phyloP scores from a whole-genome alignment of 2,329 filamentous ascomycete species.

The Hypoxylon sp. region DNA sequence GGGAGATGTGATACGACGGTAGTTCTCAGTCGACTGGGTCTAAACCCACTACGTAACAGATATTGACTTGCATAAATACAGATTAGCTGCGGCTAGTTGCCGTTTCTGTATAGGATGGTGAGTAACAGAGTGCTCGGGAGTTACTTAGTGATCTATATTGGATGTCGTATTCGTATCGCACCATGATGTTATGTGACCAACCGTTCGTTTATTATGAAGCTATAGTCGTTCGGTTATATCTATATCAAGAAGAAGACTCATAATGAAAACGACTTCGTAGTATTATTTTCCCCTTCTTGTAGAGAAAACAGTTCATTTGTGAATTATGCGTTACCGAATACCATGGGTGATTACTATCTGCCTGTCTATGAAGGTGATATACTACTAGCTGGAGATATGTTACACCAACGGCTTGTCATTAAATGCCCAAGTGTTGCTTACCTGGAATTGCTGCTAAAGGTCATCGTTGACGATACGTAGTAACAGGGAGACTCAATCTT shows the following conservation, averaged over 20 bases:
- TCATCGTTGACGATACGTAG: no score
- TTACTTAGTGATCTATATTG: not conserved
- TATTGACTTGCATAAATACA: not conserved
- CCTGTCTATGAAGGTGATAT: no score
- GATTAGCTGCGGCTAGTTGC: not conserved
- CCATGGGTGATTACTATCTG: no score
- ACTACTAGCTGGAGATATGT: no score
- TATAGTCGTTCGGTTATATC: not conserved
- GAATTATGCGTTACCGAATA: no score
- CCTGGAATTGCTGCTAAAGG: not conserved
- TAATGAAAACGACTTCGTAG: not conserved
- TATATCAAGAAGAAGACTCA: not conserved
- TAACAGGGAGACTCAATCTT: not conserved
- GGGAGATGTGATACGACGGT: conserved; percentile 6
- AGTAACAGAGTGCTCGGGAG: not conserved
- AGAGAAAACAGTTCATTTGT: no score
- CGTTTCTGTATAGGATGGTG: not conserved
- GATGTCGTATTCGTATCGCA: conserved; percentile 24
- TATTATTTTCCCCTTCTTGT: no score
- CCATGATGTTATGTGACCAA: conserved; percentile 21
- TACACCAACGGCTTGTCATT: no score
- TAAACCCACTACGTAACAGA: not conserved
- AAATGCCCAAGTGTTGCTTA: not conserved
- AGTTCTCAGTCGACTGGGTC: conserved; percentile 1
- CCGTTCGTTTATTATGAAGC: not conserved